Conservation (phyloP, 371 early-diverging fungal genomes). For the Actinomucor elegans region DNA sequence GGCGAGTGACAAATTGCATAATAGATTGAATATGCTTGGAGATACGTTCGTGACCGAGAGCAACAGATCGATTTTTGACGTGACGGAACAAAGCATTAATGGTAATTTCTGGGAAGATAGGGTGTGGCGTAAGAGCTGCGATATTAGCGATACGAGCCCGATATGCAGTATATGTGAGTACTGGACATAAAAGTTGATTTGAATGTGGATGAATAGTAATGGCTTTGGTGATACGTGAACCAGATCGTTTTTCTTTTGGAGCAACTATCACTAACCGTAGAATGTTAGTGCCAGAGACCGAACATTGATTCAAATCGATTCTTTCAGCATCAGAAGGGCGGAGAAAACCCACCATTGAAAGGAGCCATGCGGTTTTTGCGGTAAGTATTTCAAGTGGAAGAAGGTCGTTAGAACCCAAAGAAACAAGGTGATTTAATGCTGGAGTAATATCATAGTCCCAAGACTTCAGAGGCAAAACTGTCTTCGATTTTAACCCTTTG, state of each 20-base stretch:
- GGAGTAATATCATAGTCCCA: slow-evolving; percentile 5
- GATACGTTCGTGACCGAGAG: background rate
- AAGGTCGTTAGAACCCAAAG: background rate
- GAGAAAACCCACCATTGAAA: slow-evolving; percentile 8
- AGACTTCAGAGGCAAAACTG: background rate
- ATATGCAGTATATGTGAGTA: slow-evolving; percentile 11
- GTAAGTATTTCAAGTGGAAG: background rate
- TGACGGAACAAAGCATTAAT: slow-evolving; percentile 15
- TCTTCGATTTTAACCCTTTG: slow-evolving; percentile 3
- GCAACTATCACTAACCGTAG: background rate
- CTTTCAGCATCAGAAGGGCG: slow-evolving; percentile 9
- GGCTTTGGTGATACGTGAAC: too few relatives aligned
- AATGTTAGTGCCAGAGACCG: background rate
- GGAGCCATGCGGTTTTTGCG: background rate
- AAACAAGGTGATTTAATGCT: background rate
- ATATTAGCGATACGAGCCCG: background rate
- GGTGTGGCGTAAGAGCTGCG: slow-evolving; percentile 2
- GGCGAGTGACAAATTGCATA: background rate
- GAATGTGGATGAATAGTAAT: too few relatives aligned
- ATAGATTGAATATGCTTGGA: slow-evolving; percentile 3
- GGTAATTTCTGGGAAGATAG: slow-evolving; percentile 1
- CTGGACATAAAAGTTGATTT: slow-evolving; percentile 13
- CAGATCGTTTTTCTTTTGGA: too few relatives aligned
- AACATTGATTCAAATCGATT: slow-evolving; percentile 6
- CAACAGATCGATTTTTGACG: background rate